Conservation (phyloP, 106 monocot species). For the Alisma plantagoaquatica region DNA sequence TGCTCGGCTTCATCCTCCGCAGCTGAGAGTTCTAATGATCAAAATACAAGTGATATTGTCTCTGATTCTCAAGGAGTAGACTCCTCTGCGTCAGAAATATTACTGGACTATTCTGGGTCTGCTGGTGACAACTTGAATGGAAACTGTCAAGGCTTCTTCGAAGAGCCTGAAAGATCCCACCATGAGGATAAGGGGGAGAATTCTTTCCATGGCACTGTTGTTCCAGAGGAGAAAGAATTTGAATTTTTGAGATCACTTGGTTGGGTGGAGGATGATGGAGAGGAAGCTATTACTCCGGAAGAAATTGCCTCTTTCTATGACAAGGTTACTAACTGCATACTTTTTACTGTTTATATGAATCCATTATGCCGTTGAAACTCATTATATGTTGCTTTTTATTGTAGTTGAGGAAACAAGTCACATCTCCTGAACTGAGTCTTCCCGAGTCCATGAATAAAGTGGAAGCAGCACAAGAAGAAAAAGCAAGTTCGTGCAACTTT, state of each 20-base stretch:
- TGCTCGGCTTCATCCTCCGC: background rate
- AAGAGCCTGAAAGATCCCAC: background rate
- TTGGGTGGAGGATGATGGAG: slow-evolving; percentile 6
- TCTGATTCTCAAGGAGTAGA: background rate
- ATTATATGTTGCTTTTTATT: too few species aligned
- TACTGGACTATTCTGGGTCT: background rate
- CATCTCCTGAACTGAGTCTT: too few species aligned
- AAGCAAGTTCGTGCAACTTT: too few species aligned
- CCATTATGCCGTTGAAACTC: too few species aligned
- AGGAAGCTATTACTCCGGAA: slow-evolving; percentile 10
- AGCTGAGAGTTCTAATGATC: background rate
- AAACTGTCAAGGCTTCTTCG: background rate
- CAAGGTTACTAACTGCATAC: slow-evolving; percentile 2
- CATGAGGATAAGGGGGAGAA: background rate
- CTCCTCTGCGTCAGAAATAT: background rate
- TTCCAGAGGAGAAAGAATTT: slow-evolving; percentile 3
- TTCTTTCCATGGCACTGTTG: background rate
- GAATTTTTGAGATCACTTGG: slow-evolving; percentile 13
- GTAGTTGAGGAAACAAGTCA: too few species aligned
- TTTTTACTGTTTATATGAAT: background rate
- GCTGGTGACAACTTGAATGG: background rate
- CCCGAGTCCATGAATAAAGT: too few species aligned
- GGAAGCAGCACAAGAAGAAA: too few species aligned
- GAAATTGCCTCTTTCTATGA: slow-evolving; percentile 7
- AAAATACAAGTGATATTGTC: background rate